Conservation (phyloP, 257 asterid species). For the Penstemon newberryi region DNA sequence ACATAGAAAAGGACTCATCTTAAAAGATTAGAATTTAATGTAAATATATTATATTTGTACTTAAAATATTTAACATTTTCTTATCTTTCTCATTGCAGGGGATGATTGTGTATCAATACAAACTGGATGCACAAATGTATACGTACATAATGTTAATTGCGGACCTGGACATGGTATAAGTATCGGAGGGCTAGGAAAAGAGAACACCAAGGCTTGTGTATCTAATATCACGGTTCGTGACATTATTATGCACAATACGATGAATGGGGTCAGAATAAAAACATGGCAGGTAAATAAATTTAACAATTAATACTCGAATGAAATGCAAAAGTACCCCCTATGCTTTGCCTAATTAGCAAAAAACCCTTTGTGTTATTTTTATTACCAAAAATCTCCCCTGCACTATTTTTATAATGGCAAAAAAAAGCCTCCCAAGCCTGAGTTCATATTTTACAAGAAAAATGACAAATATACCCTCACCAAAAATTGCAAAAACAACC, state of each 20-base stretch:
- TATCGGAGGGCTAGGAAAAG: slow-evolving; percentile 85
- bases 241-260: slow-evolving; percentile 56
- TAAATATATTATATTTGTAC: neutral
- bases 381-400: no score
- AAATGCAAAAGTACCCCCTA: no score
- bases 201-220: slow-evolving; percentile 79
- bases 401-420: no score
- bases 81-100: slow-evolving; percentile 43
- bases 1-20: slow-evolving; percentile 20
- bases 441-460: no score
- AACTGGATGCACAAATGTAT: slow-evolving; percentile 78
- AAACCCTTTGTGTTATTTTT: no score
- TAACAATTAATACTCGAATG: neutral
- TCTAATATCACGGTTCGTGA: slow-evolving; percentile 80
- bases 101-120: slow-evolving; percentile 89
- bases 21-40: neutral
- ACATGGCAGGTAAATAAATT: slow-evolving; percentile 76
- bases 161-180: slow-evolving; percentile 99
- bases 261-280: slow-evolving; percentile 79
- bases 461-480: no score
- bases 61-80: neutral
- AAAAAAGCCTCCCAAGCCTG: no score
- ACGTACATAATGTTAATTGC: slow-evolving; percentile 65
- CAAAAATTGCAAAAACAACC: no score
- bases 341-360: no score